Evolutionary conservation across 1,284 basidiomycete genomes (phyloP).

Genomic region (Pyrrhoderma lamaoense): DNA sequence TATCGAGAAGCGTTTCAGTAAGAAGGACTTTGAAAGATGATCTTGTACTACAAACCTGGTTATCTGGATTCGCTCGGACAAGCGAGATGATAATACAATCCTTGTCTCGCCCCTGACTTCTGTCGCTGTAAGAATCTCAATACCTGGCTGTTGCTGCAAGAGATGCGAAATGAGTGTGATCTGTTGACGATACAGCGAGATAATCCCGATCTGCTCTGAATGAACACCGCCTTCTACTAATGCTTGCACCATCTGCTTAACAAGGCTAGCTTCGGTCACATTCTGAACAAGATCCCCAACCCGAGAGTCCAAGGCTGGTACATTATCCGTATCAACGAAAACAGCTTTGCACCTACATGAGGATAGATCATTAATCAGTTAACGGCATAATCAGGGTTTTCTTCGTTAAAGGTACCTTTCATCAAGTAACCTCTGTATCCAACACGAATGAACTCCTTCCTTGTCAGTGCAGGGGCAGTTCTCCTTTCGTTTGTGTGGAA

Average conservation of each 20-base stretch:
- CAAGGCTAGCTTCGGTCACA: slow-evolving; percentile 63
- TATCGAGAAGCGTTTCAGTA: slow-evolving; percentile 13
- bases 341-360: slow-evolving; percentile 67
- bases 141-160: slow-evolving; percentile 41
- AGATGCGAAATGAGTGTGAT: slow-evolving; percentile 74
- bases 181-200: slow-evolving; percentile 93
- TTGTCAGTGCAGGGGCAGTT: background rate
- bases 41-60: slow-evolving; percentile 45
- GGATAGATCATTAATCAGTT: background rate
- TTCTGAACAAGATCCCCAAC: slow-evolving; percentile 89
- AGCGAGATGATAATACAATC: slow-evolving; percentile 91
- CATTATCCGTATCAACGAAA: slow-evolving; percentile 86
- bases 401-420: slow-evolving; percentile 40
- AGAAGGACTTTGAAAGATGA: slow-evolving; percentile 2
- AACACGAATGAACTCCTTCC: slow-evolving; percentile 40
- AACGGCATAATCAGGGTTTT: slow-evolving; percentile 9
- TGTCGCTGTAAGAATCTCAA: slow-evolving; percentile 96
- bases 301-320: slow-evolving; percentile 74
- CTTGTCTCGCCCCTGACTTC: slow-evolving; percentile 94
- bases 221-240: slow-evolving; percentile 61
- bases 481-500: slow-evolving; percentile 42
- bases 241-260: slow-evolving; percentile 57
- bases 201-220: slow-evolving; percentile 74
- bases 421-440: slow-evolving; percentile 63
- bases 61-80: slow-evolving; percentile 77